Evolutionary conservation across 2,329 filamentous ascomycete species (phyloP).

Genomic region (Dryadomyces quercus-mongolicae): DNA sequence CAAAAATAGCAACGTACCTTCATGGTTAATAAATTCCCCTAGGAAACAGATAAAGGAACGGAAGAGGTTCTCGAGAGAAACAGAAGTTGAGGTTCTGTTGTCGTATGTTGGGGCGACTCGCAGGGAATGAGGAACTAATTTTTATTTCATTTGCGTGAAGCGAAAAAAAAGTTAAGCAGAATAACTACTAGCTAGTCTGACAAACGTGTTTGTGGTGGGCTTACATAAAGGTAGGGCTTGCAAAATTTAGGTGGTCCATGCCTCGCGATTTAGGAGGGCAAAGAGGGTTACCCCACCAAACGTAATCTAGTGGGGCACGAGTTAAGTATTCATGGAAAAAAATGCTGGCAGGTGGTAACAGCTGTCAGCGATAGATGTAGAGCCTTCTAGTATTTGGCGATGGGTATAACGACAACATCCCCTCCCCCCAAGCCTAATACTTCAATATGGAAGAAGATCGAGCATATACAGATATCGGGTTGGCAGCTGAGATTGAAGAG

Average conservation of each 20-base stretch:
- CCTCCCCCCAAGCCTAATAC: not conserved
- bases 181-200: not conserved
- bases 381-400: not conserved
- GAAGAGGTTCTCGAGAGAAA: slow-evolving; percentile 6
- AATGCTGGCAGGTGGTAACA: slow-evolving; percentile 5
- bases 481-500: slow-evolving; percentile 51
- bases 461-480: slow-evolving; percentile 55
- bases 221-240: slow-evolving; percentile 13
- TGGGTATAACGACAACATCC: not conserved
- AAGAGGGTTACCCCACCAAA: not conserved
- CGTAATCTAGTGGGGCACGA: not conserved
- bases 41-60: slow-evolving; percentile 5
- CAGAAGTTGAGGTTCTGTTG: slow-evolving; percentile 5
- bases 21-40: slow-evolving; percentile 9
- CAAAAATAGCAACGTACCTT: slow-evolving; percentile 9
- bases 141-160: slow-evolving; percentile 3
- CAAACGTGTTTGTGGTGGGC: slow-evolving; percentile 8
- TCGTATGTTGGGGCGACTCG: slow-evolving; percentile 3
- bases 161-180: slow-evolving; percentile 10
- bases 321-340: not conserved
- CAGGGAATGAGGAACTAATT: slow-evolving; percentile 1
- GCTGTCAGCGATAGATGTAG: not conserved
- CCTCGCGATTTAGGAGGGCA: not conserved
- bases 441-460: slow-evolving; percentile 63
- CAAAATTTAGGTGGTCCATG: slow-evolving; percentile 5